A percentile compares a stretch with the other conserved stretches of the same genome.
These are phyloP conservation scores for Penicillium decumbens DNA, from an alignment of 2,329 filamentous ascomycete genomes.

Conservation along the genomic window DNA sequence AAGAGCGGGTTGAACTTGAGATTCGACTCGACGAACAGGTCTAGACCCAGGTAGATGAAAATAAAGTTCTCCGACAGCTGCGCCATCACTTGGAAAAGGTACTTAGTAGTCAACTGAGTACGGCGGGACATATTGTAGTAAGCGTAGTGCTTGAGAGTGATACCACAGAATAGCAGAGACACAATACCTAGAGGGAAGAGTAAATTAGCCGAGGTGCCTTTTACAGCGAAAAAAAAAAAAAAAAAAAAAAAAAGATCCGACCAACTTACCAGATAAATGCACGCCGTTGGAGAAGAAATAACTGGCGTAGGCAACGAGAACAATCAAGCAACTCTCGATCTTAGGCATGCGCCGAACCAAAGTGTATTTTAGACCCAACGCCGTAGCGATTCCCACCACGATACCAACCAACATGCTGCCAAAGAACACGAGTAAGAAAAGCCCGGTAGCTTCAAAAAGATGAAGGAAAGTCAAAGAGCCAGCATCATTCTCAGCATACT, in stretches of 20 bases:
- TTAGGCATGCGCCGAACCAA: constrained; percentile 88
- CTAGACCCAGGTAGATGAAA: constrained; percentile 95
- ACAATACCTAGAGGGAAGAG: constrained; percentile 72
- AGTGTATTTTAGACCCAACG: constrained; percentile 87
- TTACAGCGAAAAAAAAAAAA: too few species aligned
- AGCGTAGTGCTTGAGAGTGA: constrained; percentile 96
- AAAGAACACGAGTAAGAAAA: constrained; percentile 95
- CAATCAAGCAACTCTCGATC: constrained; percentile 91
- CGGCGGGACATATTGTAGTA: constrained; percentile 99
- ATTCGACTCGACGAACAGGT: constrained; percentile 84
- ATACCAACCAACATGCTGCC: constrained; percentile 87
- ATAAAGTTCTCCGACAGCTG: constrained; percentile 99
- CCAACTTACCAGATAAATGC: constrained; percentile 78
- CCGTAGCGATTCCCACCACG: constrained; percentile 78
- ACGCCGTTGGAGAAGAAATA: constrained; percentile 98
- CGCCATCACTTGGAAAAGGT: constrained; percentile 88
- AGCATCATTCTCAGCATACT: constrained; percentile 71
- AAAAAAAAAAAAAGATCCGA: background rate
- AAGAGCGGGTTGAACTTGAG: constrained; percentile 90
- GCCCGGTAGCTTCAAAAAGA: constrained; percentile 84
- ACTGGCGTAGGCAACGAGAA: constrained; percentile 90
- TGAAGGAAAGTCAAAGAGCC: constrained; percentile 71
- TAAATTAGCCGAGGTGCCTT: constrained; percentile 5
- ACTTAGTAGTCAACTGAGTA: constrained; percentile 96
- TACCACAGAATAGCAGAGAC: constrained; percentile 92